Percentiles rank a stretch among this genome's conserved stretches.
phyloP scores from a whole-genome alignment of 1,139 yeast species.

The Hanseniaspora sp. region DNA sequence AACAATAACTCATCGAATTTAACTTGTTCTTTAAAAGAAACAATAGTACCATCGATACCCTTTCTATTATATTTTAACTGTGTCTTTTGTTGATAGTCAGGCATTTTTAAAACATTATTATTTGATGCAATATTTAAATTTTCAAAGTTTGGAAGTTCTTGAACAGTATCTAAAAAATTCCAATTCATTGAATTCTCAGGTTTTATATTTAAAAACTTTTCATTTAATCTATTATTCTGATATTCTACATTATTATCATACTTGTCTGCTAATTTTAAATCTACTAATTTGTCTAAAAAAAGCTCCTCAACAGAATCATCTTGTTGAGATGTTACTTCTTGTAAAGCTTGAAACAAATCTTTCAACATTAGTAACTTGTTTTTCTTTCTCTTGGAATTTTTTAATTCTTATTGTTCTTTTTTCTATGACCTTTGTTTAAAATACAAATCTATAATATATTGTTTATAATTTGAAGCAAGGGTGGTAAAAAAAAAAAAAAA shows the following conservation, averaged over 20 bases:
- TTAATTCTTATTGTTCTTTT: neutral
- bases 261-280: conserved; percentile 13
- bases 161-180: conserved; percentile 12
- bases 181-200: neutral
- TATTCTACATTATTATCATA: conserved; percentile 1
- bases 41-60: conserved; percentile 65
- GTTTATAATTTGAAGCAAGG: no score
- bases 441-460: neutral
- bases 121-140: conserved; percentile 25
- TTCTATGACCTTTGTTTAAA: neutral
- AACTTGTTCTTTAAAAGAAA: conserved; percentile 51
- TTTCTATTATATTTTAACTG: conserved; percentile 50
- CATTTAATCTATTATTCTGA: neutral
- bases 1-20: conserved; percentile 39
- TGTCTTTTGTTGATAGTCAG: conserved; percentile 46
- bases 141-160: conserved; percentile 9
- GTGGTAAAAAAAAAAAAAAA: no score
- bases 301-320: conserved; percentile 22
- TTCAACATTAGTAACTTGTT: conserved; percentile 18
- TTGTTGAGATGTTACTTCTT: conserved; percentile 18
- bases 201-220: conserved; percentile 19
- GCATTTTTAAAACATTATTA: conserved; percentile 37
- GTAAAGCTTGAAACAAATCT: conserved; percentile 21
- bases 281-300: conserved; percentile 22
- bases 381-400: neutral